phyloP scores from a whole-genome alignment of 495 filamentous ascomycete species.

The Rusavskia elegans region DNA sequence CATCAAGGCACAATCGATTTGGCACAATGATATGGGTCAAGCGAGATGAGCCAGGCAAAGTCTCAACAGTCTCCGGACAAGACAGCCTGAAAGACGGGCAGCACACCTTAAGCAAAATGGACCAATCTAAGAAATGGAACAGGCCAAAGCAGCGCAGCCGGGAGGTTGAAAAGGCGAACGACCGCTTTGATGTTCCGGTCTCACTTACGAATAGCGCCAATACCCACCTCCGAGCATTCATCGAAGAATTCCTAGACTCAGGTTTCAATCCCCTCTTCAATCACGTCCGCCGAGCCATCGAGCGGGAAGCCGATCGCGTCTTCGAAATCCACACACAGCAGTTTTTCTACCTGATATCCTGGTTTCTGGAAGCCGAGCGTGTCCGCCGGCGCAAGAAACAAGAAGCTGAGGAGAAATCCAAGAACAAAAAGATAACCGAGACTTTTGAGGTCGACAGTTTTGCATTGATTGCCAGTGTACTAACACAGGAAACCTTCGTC shows the following conservation, averaged over 20 bases:
- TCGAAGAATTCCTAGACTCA: conserved; percentile 88
- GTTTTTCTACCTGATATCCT: conserved; percentile 83
- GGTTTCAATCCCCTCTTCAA: conserved; percentile 88
- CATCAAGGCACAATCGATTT: conserved; percentile 83
- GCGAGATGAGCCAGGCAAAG: conserved; percentile 56
- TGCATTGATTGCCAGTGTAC: conserved; percentile 68
- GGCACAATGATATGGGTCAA: conserved; percentile 98
- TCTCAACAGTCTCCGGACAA: conserved; percentile 80
- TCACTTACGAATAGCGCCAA: conserved; percentile 51
- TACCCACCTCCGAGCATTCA: conserved; percentile 60
- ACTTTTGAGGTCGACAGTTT: conserved; percentile 59
- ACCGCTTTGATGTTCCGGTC: conserved; percentile 61
- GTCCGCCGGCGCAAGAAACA: conserved; percentile 44
- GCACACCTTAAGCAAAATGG: conserved; percentile 69
- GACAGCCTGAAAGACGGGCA: conserved; percentile 60
- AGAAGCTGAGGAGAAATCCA: conserved; percentile 17
- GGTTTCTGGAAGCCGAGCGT: conserved; percentile 88
- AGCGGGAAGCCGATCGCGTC: conserved; percentile 78
- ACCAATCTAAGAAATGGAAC: conserved; percentile 78
- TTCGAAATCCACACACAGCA: conserved; percentile 56
- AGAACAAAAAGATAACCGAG: conserved; percentile 24
- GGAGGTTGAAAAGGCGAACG: conserved; percentile 42
- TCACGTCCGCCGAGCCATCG: conserved; percentile 75
- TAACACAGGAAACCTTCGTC: conserved; percentile 87
- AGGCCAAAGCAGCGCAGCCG: conserved; percentile 52